Percentiles rank a stretch among this genome's conserved stretches.
These are phyloP conservation scores for Talaromyces piceae DNA, from an alignment of 2,329 filamentous ascomycete genomes.

Conservation along the genomic window DNA sequence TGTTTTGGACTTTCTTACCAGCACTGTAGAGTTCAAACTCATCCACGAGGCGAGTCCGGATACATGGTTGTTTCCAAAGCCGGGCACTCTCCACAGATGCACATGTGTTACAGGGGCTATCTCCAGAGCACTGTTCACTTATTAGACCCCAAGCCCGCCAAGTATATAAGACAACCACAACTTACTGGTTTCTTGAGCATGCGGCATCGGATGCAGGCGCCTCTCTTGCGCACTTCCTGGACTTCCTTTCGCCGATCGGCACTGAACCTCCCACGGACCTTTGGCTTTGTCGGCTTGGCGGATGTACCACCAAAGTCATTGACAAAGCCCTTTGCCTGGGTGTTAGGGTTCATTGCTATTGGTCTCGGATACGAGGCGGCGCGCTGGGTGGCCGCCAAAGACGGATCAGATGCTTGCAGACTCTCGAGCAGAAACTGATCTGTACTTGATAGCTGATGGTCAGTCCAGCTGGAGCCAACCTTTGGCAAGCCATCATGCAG, in stretches of 20 bases:
- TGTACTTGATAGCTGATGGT: slow-evolving; percentile 30
- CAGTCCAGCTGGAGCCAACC: slow-evolving; percentile 22
- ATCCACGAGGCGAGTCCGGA: slow-evolving; percentile 51
- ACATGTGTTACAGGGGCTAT: slow-evolving; percentile 53
- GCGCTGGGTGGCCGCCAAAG: slow-evolving; percentile 31
- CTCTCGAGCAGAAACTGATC: slow-evolving; percentile 34
- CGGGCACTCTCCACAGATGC: slow-evolving; percentile 53
- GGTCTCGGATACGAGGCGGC: slow-evolving; percentile 34
- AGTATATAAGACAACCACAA: background rate
- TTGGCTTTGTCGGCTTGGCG: slow-evolving; percentile 36
- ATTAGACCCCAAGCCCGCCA: slow-evolving; percentile 1
- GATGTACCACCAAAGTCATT: slow-evolving; percentile 32
- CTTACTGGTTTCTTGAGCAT: slow-evolving; percentile 56
- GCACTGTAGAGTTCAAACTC: slow-evolving; percentile 52
- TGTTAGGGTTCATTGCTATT: slow-evolving; percentile 35
- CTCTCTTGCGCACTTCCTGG: slow-evolving; percentile 51
- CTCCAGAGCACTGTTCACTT: slow-evolving; percentile 45
- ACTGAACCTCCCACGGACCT: slow-evolving; percentile 50
- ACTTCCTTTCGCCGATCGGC: slow-evolving; percentile 52
- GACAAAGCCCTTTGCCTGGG: slow-evolving; percentile 32
- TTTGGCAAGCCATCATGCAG: slow-evolving; percentile 24
- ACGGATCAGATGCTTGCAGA: slow-evolving; percentile 33
- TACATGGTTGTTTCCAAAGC: slow-evolving; percentile 54
- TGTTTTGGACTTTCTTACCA: slow-evolving; percentile 25
- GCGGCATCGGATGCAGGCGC: slow-evolving; percentile 55